Percentiles rank a stretch among this genome's conserved stretches.
phyloP scores from a whole-genome alignment of 129 eudicot species.

The Ambrosia trifida region DNA sequence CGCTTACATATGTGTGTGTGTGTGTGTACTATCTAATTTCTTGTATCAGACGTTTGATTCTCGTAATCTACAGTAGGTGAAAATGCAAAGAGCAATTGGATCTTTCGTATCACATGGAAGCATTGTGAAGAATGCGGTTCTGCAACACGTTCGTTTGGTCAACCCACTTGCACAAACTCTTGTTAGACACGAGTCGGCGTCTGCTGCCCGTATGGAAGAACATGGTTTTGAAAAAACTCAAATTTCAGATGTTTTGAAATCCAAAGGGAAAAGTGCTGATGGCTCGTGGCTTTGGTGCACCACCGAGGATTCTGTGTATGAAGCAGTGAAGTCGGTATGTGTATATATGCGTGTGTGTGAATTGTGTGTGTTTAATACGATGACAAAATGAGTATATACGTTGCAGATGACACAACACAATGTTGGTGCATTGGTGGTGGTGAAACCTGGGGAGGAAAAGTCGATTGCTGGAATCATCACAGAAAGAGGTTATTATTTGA shows the following conservation, averaged over 20 bases:
- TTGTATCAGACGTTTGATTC: neutral
- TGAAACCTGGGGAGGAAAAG: constrained; percentile 85
- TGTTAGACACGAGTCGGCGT: constrained; percentile 56
- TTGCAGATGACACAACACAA: constrained; percentile 98
- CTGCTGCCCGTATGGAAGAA: constrained; percentile 86
- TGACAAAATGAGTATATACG: constrained; percentile 7
- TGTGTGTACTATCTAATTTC: neutral
- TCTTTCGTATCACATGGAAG: constrained; percentile 67
- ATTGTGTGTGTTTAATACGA: constrained; percentile 4
- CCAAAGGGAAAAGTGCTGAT: constrained; percentile 87
- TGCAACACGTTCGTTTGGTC: constrained; percentile 65
- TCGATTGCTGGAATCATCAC: constrained; percentile 96
- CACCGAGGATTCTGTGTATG: constrained; percentile 89
- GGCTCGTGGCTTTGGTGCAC: constrained; percentile 99
- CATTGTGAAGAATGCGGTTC: constrained; percentile 65
- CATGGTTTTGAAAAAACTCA: constrained; percentile 95
- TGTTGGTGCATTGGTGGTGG: constrained; percentile 99
- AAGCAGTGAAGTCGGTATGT: constrained; percentile 95
- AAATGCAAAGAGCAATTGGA: constrained; percentile 84
- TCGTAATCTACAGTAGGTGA: neutral
- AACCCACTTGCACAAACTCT: constrained; percentile 41
- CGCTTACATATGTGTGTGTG: neutral
- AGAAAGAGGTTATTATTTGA: constrained; percentile 66
- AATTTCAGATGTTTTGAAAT: constrained; percentile 72
- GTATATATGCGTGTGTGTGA: neutral